Evolutionary conservation across 2,329 filamentous ascomycete species (phyloP).

Genomic region (Hypomyces rosellus): DNA sequence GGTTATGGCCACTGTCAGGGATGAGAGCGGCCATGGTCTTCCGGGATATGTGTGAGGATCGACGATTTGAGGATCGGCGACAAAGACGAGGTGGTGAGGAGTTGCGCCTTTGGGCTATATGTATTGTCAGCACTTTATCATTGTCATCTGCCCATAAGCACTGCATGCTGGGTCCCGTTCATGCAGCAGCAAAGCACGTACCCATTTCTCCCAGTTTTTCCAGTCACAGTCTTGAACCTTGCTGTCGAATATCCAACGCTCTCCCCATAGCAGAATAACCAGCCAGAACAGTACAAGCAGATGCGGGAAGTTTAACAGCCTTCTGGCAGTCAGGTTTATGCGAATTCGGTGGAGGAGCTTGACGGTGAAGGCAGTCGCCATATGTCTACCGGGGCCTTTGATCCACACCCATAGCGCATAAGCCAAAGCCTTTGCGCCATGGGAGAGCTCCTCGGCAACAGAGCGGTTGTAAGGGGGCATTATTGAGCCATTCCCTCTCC

Average conservation of each 20-base stretch:
- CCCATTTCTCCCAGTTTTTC: constrained; percentile 90
- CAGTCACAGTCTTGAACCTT: constrained; percentile 70
- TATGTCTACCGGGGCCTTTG: constrained; percentile 33
- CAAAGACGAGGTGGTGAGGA: constrained; percentile 77
- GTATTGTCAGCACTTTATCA: background rate
- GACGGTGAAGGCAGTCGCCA: constrained; percentile 25
- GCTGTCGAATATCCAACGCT: constrained; percentile 68
- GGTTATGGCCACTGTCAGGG: constrained; percentile 56
- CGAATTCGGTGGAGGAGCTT: constrained; percentile 22
- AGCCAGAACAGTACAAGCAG: constrained; percentile 69
- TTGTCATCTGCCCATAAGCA: background rate
- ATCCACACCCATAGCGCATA: constrained; percentile 35
- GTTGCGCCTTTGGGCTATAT: constrained; percentile 65
- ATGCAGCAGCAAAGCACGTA: constrained; percentile 35
- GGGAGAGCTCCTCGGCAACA: constrained; percentile 17
- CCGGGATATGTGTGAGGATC: constrained; percentile 94
- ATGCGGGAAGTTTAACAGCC: constrained; percentile 59
- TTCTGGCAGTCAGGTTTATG: constrained; percentile 41
- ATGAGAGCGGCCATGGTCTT: constrained; percentile 55
- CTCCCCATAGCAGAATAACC: constrained; percentile 74
- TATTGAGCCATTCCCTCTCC: constrained; percentile 23
- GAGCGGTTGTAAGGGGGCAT: constrained; percentile 22
- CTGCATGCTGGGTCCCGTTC: background rate
- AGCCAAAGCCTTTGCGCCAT: constrained; percentile 18
- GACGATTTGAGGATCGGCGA: constrained; percentile 87